These are phyloP conservation scores for Rhytidiadelphus loreus DNA, from an alignment of 225 moss, liverwort and hornwort species.

Conservation along the genomic window DNA sequence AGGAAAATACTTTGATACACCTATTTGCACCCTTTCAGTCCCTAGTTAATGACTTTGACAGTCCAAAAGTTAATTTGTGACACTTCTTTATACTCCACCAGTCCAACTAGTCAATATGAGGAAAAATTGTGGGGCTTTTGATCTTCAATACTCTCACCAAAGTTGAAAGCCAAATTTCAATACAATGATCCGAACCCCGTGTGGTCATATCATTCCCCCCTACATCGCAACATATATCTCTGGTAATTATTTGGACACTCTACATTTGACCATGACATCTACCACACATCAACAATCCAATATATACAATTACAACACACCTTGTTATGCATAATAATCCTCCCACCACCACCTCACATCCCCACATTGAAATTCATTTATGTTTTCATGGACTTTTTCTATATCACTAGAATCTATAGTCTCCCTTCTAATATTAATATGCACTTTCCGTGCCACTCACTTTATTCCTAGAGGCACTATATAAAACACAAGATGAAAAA, in stretches of 20 bases:
- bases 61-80: not conserved
- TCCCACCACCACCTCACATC: fast-evolving
- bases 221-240: fast-evolving
- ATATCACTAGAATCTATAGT: not conserved
- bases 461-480: fast-evolving
- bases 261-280: fast-evolving
- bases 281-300: not conserved
- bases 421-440: fast-evolving
- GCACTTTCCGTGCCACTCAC: fast-evolving
- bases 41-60: not conserved
- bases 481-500: too few species aligned
- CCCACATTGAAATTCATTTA: fast-evolving
- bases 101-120: fast-evolving
- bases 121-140: fast-evolving
- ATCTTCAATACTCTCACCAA: not conserved
- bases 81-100: fast-evolving
- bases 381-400: fast-evolving
- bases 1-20: too few species aligned
- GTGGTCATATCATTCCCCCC: fast-evolving
- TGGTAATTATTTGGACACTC: fast-evolving
- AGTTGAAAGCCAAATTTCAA: not conserved
- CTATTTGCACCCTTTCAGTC: fast-evolving
- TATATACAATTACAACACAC: not conserved
- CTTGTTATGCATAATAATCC: not conserved
- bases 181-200: fast-evolving